Base-by-base conservation (phyloP, 768 basidiomycete genomes). In the Rhizopogon vulgaris region DNA sequence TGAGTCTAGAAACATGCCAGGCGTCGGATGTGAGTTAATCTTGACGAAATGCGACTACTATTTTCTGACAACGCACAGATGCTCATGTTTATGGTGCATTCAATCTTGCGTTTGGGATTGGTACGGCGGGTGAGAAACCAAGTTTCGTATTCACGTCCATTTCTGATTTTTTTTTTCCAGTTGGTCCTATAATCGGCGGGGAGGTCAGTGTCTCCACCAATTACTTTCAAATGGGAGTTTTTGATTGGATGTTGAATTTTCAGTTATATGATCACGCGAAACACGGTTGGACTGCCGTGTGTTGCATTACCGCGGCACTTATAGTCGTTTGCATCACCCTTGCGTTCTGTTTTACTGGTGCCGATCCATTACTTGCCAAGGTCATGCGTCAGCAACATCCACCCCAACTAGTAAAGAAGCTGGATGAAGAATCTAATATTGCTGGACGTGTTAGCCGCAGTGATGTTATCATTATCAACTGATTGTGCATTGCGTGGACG, bases 71-170 rank as follows among this genome's bases (percentile, higher is more conserved):
- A 12, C 27, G 9, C 25, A 27, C 57, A 89, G 87, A 84, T 65
- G 87, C 78, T 1, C 86, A 89, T 59, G 75, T 85, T 3, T 90
- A 87, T 58, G 87, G 81, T 3, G 82, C 80, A 0, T 87, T 87
- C 62, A 90, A 88, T 67, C 60, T 89, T 10, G 80, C 79, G 3
- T 87, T 82, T 54, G 86, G 83, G 1, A 62, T 85, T 52, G 87
- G 85, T 28, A 76, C 82, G 32, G 68, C 79, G 41, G 60, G 86
- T 86, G 57, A 63, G 78, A 69, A 46, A 15, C 11, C 38, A 49
- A 30, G 25, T 15, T 8, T 14, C 36, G 12, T 43, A 15, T 37
- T 37, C 45, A 22, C 27, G 38, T 39, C 41, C 15, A 38, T 17
- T 41, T 15, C 40, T 57, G 36, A 60, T 37, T 41, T 41, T 42